A percentile compares a stretch with the other conserved stretches of the same genome.
Evolutionary conservation across 2,329 filamentous ascomycete species (phyloP).

Genomic region (Fusarium nisikadoi): DNA sequence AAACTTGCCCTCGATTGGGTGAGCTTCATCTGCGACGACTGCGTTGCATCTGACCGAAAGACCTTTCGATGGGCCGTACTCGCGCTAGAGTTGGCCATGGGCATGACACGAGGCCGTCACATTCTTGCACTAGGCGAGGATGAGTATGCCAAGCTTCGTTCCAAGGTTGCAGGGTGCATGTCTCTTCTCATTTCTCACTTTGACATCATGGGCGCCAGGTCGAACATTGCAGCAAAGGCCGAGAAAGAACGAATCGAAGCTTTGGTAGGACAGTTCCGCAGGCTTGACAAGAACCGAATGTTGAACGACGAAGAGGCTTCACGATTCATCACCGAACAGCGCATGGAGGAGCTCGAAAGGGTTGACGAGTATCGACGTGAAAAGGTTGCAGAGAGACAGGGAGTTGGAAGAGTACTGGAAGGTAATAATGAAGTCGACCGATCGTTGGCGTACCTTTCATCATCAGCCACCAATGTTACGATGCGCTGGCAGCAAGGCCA

Average conservation of each 20-base stretch:
- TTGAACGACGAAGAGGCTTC: conserved; percentile 88
- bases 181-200: conserved; percentile 97
- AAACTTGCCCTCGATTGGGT: conserved; percentile 97
- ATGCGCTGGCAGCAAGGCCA: conserved; percentile 99
- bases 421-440: conserved; percentile 96
- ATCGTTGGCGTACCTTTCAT: conserved; percentile 91
- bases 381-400: conserved; percentile 85
- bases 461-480: conserved; percentile 93
- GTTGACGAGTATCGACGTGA: conserved; percentile 84
- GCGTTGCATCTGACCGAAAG: conserved; percentile 90
- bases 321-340: conserved; percentile 77
- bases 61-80: conserved; percentile 98
- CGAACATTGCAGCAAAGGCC: conserved; percentile 90
- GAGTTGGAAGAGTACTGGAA: conserved; percentile 89
- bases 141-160: conserved; percentile 83
- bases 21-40: conserved; percentile 97
- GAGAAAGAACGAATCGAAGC: conserved; percentile 91
- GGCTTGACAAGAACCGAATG: conserved; percentile 79
- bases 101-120: conserved; percentile 93
- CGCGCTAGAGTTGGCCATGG: conserved; percentile 95
- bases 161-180: conserved; percentile 97
- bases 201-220: conserved; percentile 97
- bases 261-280: conserved; percentile 77
- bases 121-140: conserved; percentile 90
- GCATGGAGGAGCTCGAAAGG: conserved; percentile 75